Percentiles rank a stretch among this genome's conserved stretches.
Conservation (phyloP, 2,329 filamentous ascomycete species). For the Claviceps spartinae region DNA sequence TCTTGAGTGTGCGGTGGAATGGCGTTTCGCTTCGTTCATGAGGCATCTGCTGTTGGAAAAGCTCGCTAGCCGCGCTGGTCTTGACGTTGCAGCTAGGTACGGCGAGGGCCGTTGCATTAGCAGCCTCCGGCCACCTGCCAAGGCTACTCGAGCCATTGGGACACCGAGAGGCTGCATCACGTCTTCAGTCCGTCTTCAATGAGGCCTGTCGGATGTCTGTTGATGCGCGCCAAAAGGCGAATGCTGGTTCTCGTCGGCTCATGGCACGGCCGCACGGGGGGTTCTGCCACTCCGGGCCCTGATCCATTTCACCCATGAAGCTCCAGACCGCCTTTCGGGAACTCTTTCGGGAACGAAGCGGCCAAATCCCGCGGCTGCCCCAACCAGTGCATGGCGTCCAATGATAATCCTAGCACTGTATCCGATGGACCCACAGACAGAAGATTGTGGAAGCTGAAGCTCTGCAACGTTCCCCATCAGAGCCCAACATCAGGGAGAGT, state of each 20-base stretch:
- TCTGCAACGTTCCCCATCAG: too few relatives aligned
- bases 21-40: conserved; percentile 2
- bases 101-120: conserved; percentile 8
- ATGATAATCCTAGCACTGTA: too few relatives aligned
- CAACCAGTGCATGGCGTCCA: background rate
- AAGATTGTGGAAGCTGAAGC: too few relatives aligned
- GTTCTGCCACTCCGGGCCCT: conserved; percentile 1
- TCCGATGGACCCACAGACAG: too few relatives aligned
- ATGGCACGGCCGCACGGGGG: background rate
- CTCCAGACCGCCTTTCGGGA: conserved; percentile 5
- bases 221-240: background rate
- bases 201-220: background rate
- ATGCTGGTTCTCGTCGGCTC: background rate
- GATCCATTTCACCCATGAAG: background rate
- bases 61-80: background rate
- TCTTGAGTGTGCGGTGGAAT: background rate
- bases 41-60: background rate
- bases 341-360: background rate
- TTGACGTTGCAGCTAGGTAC: background rate
- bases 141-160: conserved; percentile 17
- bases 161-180: conserved; percentile 24
- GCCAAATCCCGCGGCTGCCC: background rate
- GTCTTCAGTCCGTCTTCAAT: background rate
- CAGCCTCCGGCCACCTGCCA: conserved; percentile 15
- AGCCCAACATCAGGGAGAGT: too few relatives aligned